A percentile compares a stretch with the other conserved stretches of the same genome.
These are phyloP conservation scores for Phytopythium helicoides DNA, from an alignment of 352 stramenopile species.

Conservation along the genomic window DNA sequence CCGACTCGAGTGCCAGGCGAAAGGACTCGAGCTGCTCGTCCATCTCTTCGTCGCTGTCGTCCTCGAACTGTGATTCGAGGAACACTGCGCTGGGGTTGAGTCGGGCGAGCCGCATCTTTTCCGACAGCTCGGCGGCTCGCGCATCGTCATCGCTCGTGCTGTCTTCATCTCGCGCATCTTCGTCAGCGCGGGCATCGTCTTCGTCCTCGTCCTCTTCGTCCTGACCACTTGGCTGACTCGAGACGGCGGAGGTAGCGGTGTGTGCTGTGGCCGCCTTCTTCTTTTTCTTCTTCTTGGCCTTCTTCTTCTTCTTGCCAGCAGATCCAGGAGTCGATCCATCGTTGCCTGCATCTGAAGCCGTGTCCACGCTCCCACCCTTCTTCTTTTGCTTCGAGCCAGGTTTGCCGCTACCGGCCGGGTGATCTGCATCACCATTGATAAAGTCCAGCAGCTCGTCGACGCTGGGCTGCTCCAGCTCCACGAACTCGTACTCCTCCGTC, in stretches of 20 bases:
- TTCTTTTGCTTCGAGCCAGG: constrained; percentile 18
- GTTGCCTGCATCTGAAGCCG: constrained; percentile 18
- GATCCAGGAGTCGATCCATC: constrained; percentile 11
- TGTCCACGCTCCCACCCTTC: constrained; percentile 19
- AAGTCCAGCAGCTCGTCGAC: constrained; percentile 81
- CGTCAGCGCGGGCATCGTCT: constrained; percentile 17
- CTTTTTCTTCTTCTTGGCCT: constrained; percentile 80
- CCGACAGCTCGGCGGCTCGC: constrained; percentile 28
- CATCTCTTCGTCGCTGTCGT: constrained; percentile 75
- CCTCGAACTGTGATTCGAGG: constrained; percentile 77
- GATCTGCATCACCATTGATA: constrained; percentile 59
- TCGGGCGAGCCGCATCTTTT: constrained; percentile 63
- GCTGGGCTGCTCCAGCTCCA: constrained; percentile 81
- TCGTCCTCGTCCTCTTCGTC: constrained; percentile 24
- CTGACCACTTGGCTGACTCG: constrained; percentile 12
- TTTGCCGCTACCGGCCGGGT: constrained; percentile 14
- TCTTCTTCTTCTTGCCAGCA: constrained; percentile 59
- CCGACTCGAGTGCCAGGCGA: constrained; percentile 69
- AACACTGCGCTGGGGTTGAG: constrained; percentile 81
- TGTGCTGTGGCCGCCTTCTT: background rate
- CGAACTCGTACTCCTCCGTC: constrained; percentile 73
- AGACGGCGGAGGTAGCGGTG: constrained; percentile 15
- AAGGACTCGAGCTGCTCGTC: constrained; percentile 78
- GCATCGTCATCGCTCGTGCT: constrained; percentile 6
- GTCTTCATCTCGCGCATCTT: constrained; percentile 7